These are phyloP conservation scores for Tolypocladium album DNA, from an alignment of 2,329 filamentous ascomycete species.

Conservation along the genomic window DNA sequence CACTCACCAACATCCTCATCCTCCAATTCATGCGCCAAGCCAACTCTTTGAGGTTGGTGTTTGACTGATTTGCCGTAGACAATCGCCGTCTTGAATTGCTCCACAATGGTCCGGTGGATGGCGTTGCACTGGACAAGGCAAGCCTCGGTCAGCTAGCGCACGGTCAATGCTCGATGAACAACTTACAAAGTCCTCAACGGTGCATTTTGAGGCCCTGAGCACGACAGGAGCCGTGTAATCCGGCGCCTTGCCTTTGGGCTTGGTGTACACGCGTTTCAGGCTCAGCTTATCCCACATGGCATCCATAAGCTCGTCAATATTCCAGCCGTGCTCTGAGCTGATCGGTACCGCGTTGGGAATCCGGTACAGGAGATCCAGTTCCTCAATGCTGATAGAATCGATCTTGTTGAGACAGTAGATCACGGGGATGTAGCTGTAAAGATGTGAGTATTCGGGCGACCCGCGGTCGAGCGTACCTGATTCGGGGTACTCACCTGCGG, in stretches of 20 bases:
- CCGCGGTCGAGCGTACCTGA: neutral
- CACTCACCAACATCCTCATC: constrained; percentile 93
- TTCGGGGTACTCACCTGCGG: constrained; percentile 33
- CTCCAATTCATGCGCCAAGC: constrained; percentile 78
- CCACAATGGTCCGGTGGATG: constrained; percentile 91
- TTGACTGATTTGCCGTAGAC: constrained; percentile 98
- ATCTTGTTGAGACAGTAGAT: constrained; percentile 99
- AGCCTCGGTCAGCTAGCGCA: constrained; percentile 24
- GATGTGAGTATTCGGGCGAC: neutral
- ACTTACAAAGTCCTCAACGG: constrained; percentile 94
- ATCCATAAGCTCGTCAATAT: constrained; percentile 92
- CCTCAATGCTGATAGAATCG: constrained; percentile 94
- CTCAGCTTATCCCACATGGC: constrained; percentile 98
- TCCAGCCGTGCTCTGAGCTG: constrained; percentile 96
- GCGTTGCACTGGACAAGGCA: constrained; percentile 64
- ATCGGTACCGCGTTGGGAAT: constrained; percentile 97
- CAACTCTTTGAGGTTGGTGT: constrained; percentile 95
- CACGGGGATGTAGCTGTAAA: constrained; percentile 85
- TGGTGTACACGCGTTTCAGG: constrained; percentile 88
- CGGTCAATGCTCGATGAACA: constrained; percentile 2
- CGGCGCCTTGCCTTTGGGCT: constrained; percentile 89
- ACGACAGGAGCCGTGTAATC: constrained; percentile 92
- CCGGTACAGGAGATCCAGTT: constrained; percentile 88
- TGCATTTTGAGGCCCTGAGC: constrained; percentile 69
- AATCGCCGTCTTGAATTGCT: constrained; percentile 90